Conservation (phyloP, 2,329 filamentous ascomycete genomes). For the Colletotrichum destructivum region DNA sequence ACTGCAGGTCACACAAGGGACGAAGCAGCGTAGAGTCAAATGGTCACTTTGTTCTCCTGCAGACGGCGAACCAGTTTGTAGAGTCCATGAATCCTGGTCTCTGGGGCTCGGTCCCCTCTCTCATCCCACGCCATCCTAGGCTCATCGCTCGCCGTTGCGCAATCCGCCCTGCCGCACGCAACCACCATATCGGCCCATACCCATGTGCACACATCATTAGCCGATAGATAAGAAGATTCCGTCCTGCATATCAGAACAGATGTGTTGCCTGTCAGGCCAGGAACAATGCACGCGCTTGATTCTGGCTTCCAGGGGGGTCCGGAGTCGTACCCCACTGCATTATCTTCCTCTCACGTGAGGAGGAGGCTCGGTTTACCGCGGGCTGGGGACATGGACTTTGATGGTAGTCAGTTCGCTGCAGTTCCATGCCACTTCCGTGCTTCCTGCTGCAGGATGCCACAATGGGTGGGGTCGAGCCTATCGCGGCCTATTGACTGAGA, state of each 20-base stretch:
- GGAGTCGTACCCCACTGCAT: not conserved
- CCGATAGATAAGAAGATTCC: not conserved
- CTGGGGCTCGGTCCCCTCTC: not conserved
- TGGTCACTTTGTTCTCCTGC: too few relatives aligned
- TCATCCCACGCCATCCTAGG: conserved; percentile 12
- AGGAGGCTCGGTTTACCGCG: not conserved
- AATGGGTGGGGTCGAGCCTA: too few relatives aligned
- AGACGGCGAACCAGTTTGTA: conserved; percentile 3
- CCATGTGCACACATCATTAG: too few relatives aligned
- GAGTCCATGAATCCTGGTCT: not conserved
- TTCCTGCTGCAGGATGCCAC: not conserved
- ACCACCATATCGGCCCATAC: not conserved
- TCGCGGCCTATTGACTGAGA: too few relatives aligned
- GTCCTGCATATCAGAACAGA: not conserved
- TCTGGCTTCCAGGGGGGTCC: not conserved
- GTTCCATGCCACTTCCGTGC: too few relatives aligned
- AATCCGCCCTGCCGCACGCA: not conserved
- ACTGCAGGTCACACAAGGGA: not conserved
- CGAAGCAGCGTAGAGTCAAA: not conserved
- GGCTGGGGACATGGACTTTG: not conserved
- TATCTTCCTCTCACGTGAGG: conserved; percentile 14
- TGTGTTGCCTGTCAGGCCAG: not conserved
- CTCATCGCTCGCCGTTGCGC: not conserved
- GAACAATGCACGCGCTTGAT: not conserved
- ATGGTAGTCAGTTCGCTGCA: not conserved